phyloP scores from a whole-genome alignment of 371 early-diverging fungal species.

The Apophysomyces trapeziformis region DNA sequence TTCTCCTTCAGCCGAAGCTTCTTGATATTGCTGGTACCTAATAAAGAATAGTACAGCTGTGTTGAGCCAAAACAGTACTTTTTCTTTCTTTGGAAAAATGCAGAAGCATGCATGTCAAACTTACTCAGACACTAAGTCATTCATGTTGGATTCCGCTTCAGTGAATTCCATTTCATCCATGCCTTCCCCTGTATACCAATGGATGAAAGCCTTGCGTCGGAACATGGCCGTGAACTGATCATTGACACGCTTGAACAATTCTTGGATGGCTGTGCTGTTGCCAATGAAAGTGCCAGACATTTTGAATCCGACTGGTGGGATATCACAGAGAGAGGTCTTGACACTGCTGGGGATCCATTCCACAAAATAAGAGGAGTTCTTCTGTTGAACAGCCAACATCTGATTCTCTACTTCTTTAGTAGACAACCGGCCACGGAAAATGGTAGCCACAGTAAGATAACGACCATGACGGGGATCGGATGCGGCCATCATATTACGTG shows the following conservation, averaged over 20 bases:
- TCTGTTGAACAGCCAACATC: constrained; percentile 90
- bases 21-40: constrained; percentile 26
- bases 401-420: constrained; percentile 99
- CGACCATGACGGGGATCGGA: constrained; percentile 95
- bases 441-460: constrained; percentile 94
- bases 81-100: constrained; percentile 82
- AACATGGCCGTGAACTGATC: constrained; percentile 93
- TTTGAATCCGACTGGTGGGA: constrained; percentile 91
- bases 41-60: constrained; percentile 1
- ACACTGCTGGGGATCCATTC: constrained; percentile 99
- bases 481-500: constrained; percentile 97
- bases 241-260: constrained; percentile 93
- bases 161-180: constrained; percentile 97
- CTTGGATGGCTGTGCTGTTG: constrained; percentile 96
- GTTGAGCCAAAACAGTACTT: background rate
- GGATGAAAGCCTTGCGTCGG: constrained; percentile 89
- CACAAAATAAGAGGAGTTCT: constrained; percentile 93
- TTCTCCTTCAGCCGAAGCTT: constrained; percentile 14
- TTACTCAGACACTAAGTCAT: constrained; percentile 97
- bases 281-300: constrained; percentile 97
- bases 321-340: constrained; percentile 96
- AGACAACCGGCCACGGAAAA: constrained; percentile 96
- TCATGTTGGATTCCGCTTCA: constrained; percentile 92
- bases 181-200: constrained; percentile 94
- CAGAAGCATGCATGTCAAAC: constrained; percentile 24